A percentile compares a stretch with the other conserved stretches of the same genome.
Evolutionary conservation across 805 yeast genomes (phyloP).

Genomic region (Priceomyces haplophilus): DNA sequence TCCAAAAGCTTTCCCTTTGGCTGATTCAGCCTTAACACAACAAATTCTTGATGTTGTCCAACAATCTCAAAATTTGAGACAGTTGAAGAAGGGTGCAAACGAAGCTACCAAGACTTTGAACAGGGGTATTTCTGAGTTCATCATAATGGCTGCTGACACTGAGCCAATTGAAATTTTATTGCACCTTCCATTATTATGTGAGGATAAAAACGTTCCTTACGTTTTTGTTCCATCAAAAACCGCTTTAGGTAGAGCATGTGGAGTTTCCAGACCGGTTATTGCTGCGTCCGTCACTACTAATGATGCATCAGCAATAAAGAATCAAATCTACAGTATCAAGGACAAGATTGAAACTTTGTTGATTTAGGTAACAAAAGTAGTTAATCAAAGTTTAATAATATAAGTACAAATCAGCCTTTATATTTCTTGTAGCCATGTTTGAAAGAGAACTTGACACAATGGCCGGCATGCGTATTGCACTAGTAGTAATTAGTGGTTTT

Average conservation of each 20-base stretch:
- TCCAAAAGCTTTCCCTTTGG: slow-evolving; percentile 98
- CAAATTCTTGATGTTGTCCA: slow-evolving; percentile 97
- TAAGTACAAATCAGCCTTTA: background rate
- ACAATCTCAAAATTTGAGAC: slow-evolving; percentile 97
- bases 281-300: slow-evolving; percentile 98
- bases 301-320: slow-evolving; percentile 96
- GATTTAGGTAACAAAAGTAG: slow-evolving; percentile 50
- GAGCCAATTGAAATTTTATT: slow-evolving; percentile 98
- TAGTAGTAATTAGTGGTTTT: no score
- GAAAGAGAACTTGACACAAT: background rate
- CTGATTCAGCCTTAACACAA: slow-evolving; percentile 92
- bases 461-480: no score
- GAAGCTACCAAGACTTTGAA: slow-evolving; percentile 99
- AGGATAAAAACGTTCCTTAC: slow-evolving; percentile 99
- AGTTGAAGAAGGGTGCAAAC: slow-evolving; percentile 98
- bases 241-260: slow-evolving; percentile 99
- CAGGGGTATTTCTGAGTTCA: slow-evolving; percentile 99
- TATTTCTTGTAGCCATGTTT: slow-evolving; percentile 1
- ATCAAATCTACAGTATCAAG: slow-evolving; percentile 95
- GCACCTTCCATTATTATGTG: slow-evolving; percentile 96
- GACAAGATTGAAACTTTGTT: slow-evolving; percentile 98
- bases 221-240: slow-evolving; percentile 98
- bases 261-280: slow-evolving; percentile 98
- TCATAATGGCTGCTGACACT: slow-evolving; percentile 99
- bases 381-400: background rate